Evolutionary conservation across 1,284 basidiomycete species (phyloP).

Genomic region (Naganishia sp.): DNA sequence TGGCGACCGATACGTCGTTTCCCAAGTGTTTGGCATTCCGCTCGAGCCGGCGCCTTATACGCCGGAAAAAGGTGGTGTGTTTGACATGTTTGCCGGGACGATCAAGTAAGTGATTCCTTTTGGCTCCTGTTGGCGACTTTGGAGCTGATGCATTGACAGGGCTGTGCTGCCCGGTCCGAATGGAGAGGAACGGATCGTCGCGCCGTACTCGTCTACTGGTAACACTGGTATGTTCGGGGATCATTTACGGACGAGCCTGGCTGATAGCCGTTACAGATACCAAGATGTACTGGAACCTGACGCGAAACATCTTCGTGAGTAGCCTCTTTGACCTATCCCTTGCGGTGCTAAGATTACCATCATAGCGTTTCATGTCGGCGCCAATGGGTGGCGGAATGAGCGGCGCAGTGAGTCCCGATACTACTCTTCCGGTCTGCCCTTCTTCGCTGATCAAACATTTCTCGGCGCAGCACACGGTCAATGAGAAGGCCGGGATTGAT

Average conservation of each 20-base stretch:
- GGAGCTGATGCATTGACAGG: conserved; percentile 29
- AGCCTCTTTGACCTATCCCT: not conserved
- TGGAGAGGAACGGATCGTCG: conserved; percentile 45
- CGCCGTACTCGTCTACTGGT: conserved; percentile 45
- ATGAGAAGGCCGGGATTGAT: conserved; percentile 46
- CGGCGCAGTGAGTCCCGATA: conserved; percentile 43
- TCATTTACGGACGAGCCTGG: conserved; percentile 1
- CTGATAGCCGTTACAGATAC: conserved; percentile 42
- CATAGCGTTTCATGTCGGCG: conserved; percentile 44
- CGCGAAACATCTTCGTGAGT: conserved; percentile 45
- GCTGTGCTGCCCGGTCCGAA: conserved; percentile 43
- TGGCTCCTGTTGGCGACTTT: not conserved
- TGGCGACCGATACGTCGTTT: conserved; percentile 39
- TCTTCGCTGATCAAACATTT: not conserved
- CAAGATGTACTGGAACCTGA: conserved; percentile 53
- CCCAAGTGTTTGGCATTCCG: conserved; percentile 47
- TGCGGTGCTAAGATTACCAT: not conserved
- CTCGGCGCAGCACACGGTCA: conserved; percentile 47
- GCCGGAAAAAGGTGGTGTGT: conserved; percentile 45
- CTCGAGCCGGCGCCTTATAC: conserved; percentile 52
- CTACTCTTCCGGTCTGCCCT: too few species aligned
- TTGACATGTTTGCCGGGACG: conserved; percentile 52
- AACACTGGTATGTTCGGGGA: conserved; percentile 5
- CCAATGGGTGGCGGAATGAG: conserved; percentile 24
- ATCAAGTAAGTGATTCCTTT: conserved; percentile 40